Base-by-base conservation (phyloP, 176 grass and related monocot species). In the Aegilops tauschii region DNA sequence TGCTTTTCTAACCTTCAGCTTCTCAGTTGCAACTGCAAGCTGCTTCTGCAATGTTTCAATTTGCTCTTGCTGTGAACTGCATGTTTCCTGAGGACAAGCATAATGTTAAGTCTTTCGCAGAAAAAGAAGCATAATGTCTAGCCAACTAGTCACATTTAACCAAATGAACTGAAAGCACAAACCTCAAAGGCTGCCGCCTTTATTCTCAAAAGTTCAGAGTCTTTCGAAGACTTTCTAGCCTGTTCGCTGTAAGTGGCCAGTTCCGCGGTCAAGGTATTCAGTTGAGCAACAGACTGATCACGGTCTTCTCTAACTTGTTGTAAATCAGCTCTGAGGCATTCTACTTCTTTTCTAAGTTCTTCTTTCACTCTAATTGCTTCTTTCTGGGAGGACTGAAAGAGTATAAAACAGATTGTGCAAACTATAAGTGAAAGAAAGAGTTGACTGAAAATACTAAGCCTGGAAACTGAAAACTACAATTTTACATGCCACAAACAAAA, bases 281-380 rank as follows among this genome's bases (percentile, higher is more conserved):
- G 67, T 79, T 94, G 92, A 61, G 37, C 40, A 85, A 81, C 65
- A 27, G 91, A 88, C 30, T 88, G 71, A 63, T 95, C 90, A 73
- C 89, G 85, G 4, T 91, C 97, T 81, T 90, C 92, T 90, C 90
- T 94, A 69, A 94, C 66, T 87, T 91, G 91, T 6, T 92, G 86
- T 61, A 99, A 61, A 54, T 99, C 92, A 62, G 58, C 81, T 86
- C 94, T 87, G 47, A 97, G 90, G 42, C 85, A 89, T 12, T 91
- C 89, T 27, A 91, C 69, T 87, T 97, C 95, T 81, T 92, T 94
- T 3, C 20, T 92, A 32, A 96, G 84, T 61, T 89, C 91, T 79
- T 99, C 97, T 69, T 94, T 94, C 73, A 89, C 80, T 65, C 83
- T 92, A 20, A 94, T 86, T 21, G 94, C 90, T 21, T 97, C 94